phyloP scores from a whole-genome alignment of 768 basidiomycete species.

The Coprinopsis strossmayeri region DNA sequence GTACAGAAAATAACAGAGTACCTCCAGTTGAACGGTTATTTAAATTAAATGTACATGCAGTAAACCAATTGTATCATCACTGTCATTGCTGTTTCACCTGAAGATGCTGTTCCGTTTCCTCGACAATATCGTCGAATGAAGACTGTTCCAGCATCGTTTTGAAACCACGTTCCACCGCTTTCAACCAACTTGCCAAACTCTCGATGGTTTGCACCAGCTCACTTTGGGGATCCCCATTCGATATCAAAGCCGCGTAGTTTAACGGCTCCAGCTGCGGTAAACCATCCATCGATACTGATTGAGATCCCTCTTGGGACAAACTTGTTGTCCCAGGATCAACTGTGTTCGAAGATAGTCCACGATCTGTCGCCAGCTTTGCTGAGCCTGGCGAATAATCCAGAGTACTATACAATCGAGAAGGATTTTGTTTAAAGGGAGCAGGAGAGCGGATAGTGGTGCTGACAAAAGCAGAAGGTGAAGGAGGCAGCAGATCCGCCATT shows the following conservation, averaged over 20 bases:
- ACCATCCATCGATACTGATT: background rate
- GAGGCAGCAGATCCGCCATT: conserved; percentile 63
- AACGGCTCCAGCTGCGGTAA: conserved; percentile 34
- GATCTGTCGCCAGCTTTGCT: background rate
- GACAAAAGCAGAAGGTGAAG: conserved; percentile 52
- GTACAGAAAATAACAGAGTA: conserved; percentile 78
- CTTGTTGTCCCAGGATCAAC: no score
- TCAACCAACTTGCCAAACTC: conserved; percentile 71
- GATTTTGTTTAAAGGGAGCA: background rate
- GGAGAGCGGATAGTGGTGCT: background rate
- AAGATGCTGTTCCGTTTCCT: conserved; percentile 38
- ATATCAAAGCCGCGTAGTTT: conserved; percentile 56
- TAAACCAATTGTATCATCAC: background rate
- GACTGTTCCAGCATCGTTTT: conserved; percentile 52
- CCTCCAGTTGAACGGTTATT: conserved; percentile 59
- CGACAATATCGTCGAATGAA: conserved; percentile 44
- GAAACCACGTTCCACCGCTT: conserved; percentile 67
- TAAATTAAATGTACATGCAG: no score
- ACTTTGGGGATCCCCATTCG: conserved; percentile 51
- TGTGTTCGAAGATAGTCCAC: no score
- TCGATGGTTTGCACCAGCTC: conserved; percentile 72
- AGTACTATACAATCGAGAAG: background rate
- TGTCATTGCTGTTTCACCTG: background rate
- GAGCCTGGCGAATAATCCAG: background rate
- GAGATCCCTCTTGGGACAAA: no score